These are phyloP conservation scores for Talaromyces verruculosus DNA, from an alignment of 2,329 filamentous ascomycete genomes.

Conservation along the genomic window DNA sequence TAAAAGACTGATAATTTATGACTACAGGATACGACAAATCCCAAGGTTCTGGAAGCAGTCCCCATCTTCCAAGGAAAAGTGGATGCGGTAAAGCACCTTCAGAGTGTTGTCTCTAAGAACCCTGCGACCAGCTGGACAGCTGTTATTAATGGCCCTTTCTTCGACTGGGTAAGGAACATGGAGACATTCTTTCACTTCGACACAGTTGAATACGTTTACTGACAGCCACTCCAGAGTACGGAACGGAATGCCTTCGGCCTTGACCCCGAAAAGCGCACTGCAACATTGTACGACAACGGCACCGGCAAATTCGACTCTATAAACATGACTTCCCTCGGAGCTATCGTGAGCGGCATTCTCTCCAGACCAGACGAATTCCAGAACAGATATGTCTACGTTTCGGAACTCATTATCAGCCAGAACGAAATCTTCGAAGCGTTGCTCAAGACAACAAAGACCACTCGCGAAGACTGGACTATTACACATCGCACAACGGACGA, in stretches of 20 bases:
- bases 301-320: conserved; percentile 15
- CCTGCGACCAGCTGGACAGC: conserved; percentile 14
- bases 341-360: conserved; percentile 4
- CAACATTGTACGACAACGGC: conserved; percentile 16
- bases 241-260: conserved; percentile 13
- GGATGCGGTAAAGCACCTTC: conserved; percentile 9
- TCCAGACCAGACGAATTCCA: conserved; percentile 7
- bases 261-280: conserved; percentile 12
- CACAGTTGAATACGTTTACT: background rate
- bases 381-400: conserved; percentile 14
- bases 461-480: conserved; percentile 11
- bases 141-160: conserved; percentile 18
- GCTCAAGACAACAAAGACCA: conserved; percentile 12
- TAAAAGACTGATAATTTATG: background rate
- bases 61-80: conserved; percentile 15
- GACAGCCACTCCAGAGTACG: background rate
- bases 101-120: conserved; percentile 1
- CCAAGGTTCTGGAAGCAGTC: conserved; percentile 7
- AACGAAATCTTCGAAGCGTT: conserved; percentile 18
- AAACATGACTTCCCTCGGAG: conserved; percentile 6
- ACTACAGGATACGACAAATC: conserved; percentile 12
- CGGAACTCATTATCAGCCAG: conserved; percentile 11
- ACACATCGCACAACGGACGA: conserved; percentile 11
- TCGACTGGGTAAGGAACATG: conserved; percentile 15
- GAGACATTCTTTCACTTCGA: background rate